phyloP scores from a whole-genome alignment of 2,329 filamentous ascomycete species.

The Aspergillus brunneoviolaceus region DNA sequence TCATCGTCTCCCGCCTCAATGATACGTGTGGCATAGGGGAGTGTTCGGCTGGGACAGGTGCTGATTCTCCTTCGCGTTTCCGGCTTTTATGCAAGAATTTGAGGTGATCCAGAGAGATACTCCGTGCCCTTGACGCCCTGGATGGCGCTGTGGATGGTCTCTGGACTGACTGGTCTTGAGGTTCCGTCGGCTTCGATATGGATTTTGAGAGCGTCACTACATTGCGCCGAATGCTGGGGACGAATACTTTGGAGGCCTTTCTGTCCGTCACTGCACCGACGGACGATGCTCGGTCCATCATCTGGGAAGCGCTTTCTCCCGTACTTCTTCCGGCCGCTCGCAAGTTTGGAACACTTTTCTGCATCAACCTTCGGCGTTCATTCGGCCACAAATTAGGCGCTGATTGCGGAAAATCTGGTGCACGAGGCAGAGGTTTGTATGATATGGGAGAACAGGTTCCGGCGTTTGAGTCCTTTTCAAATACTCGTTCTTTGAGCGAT shows the following conservation, averaged over 20 bases:
- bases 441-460: slow-evolving; percentile 5
- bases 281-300: slow-evolving; percentile 23
- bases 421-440: slow-evolving; percentile 34
- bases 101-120: slow-evolving; percentile 29
- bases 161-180: slow-evolving; percentile 6
- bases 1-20: slow-evolving; percentile 28
- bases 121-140: slow-evolving; percentile 24
- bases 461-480: slow-evolving; percentile 19
- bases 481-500: slow-evolving; percentile 28
- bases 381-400: slow-evolving; percentile 14
- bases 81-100: slow-evolving; percentile 21
- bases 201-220: slow-evolving; percentile 21
- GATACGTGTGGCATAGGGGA: slow-evolving; percentile 10
- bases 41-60: slow-evolving; percentile 10
- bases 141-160: slow-evolving; percentile 31
- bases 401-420: slow-evolving; percentile 19
- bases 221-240: slow-evolving; percentile 19
- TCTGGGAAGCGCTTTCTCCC: slow-evolving; percentile 12
- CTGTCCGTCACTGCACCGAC: slow-evolving; percentile 22
- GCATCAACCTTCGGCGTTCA: slow-evolving; percentile 12
- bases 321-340: slow-evolving; percentile 16
- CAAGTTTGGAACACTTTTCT: slow-evolving; percentile 20
- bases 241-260: slow-evolving; percentile 11
- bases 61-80: slow-evolving; percentile 19
- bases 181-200: slow-evolving; percentile 20